Evolutionary conservation across 1,284 basidiomycete species (phyloP), one percentile per base, ranked within the genome.

Genomic region (Cryptococcus sp.): DNA sequence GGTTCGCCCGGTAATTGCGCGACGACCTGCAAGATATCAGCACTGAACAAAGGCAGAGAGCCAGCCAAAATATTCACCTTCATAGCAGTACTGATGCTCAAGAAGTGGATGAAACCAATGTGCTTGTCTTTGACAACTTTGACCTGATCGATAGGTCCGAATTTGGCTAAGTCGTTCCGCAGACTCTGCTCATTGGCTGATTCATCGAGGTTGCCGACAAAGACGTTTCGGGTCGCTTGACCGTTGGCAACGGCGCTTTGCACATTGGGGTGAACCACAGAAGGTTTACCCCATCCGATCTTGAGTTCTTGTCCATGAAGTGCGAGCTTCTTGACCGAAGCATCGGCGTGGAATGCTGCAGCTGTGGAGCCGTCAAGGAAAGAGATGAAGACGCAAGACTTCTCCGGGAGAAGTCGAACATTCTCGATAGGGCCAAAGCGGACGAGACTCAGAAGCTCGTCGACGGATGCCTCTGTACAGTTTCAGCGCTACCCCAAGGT

Each of bases 111-210:
- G 74, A 97, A 97, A 7, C 92, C 93, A 64, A 96, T 96, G 72
- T 94, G 93, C 84, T 96, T 96, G 82, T 97, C 93, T 61, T 92
- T 82, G 43, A 96, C 93, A 71, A 96, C 95, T 84, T 97, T 97
- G 74, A 97, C 92, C 77, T 96, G 93, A 79, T 97, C 93, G 72
- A 97, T 96, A 45, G 93, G 82, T n/a, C 93, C 93, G 70, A 93
- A 97, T 43, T 89, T 83, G 69, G 85, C 87, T 52, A 81, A 81
- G 72, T 94, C 92, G 62, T 95, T 91, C 29, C 93, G 81, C 45
- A 97, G 80, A 75, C 86, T 85, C 79, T 94, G 89, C 80, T 97
- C 93, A 0, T 91, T 94, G 79, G 87, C 86, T 47, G 81, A 82
- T 77, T 94, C 91, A 54, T 93, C 91, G 40, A 97, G 81, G 34